phyloP scores from a whole-genome alignment of 208 protist genomes.

The Herpetomonas muscarum region DNA sequence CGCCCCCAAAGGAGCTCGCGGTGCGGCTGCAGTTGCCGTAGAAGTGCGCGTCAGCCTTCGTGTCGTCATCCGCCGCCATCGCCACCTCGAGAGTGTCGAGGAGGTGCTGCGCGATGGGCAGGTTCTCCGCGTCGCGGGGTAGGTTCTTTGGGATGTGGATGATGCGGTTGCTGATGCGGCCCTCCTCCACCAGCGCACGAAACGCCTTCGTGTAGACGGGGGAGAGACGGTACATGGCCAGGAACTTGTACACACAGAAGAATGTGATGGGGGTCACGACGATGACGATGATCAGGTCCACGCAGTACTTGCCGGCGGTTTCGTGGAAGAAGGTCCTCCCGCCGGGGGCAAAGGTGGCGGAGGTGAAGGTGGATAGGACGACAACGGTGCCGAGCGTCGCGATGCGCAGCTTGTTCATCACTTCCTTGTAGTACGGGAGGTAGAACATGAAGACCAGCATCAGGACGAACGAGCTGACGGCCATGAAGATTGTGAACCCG shows the following conservation, averaged over 20 bases:
- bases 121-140: slow-evolving; percentile 9
- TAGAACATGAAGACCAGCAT: slow-evolving; percentile 5
- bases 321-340: slow-evolving; percentile 1
- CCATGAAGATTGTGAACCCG: slow-evolving; percentile 11
- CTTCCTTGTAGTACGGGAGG: slow-evolving; percentile 13
- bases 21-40: slow-evolving; percentile 5
- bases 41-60: background rate
- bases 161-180: slow-evolving; percentile 7
- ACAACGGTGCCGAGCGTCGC: slow-evolving; percentile 3
- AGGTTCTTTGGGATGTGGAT: slow-evolving; percentile 21
- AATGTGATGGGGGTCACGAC: slow-evolving; percentile 3
- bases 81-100: slow-evolving; percentile 9
- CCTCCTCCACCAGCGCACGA: slow-evolving; percentile 4
- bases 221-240: slow-evolving; percentile 6
- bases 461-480: slow-evolving; percentile 9
- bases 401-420: slow-evolving; percentile 7
- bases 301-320: background rate
- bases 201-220: slow-evolving; percentile 4
- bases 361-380: slow-evolving; percentile 10
- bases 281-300: slow-evolving; percentile 8
- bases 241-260: slow-evolving; percentile 3
- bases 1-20: background rate
- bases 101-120: background rate
- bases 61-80: background rate
- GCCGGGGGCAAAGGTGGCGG: slow-evolving; percentile 1